These are phyloP conservation scores for Astragalus glycyphyllos DNA, from an alignment of 306 rosid species.

Conservation along the genomic window DNA sequence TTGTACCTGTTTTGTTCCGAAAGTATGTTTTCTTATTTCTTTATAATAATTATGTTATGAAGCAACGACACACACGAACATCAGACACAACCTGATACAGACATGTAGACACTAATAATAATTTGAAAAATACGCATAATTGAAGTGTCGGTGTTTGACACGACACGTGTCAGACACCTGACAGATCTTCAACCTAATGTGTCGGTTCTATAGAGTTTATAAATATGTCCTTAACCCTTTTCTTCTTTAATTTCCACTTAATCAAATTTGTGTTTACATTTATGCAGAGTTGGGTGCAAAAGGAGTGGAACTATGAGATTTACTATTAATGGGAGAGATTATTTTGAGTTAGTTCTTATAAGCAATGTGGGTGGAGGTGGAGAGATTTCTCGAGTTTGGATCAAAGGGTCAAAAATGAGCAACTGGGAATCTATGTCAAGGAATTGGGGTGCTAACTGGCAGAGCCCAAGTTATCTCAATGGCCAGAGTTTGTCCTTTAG, in stretches of 20 bases:
- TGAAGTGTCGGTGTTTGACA: no score
- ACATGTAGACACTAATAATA: no score
- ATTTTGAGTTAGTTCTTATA: conserved; percentile 60
- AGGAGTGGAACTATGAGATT: conserved; percentile 63
- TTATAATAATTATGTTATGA: no score
- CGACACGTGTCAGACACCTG: no score
- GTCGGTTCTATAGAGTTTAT: no score
- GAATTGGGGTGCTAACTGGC: conserved; percentile 70
- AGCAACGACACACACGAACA: no score
- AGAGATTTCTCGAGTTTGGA: conserved; percentile 60
- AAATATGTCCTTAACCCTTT: neutral
- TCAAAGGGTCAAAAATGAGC: conserved; percentile 57
- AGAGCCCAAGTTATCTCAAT: conserved; percentile 55
- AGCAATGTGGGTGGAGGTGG: conserved; percentile 66
- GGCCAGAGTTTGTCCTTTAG: conserved; percentile 67
- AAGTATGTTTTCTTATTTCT: conserved; percentile 40
- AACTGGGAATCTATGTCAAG: conserved; percentile 66
- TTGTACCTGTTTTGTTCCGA: conserved; percentile 53
- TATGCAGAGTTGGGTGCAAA: conserved; percentile 60
- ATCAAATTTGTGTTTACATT: neutral
- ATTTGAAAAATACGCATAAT: no score
- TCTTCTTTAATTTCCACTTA: no score
- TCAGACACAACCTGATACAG: no score
- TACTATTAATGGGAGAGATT: conserved; percentile 57
- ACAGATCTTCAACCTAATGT: no score